Percentiles rank a stretch among this genome's conserved stretches.
These are phyloP conservation scores for Hanseniaspora uvarum DNA, from an alignment of 1,139 yeast species.

Conservation along the genomic window DNA sequence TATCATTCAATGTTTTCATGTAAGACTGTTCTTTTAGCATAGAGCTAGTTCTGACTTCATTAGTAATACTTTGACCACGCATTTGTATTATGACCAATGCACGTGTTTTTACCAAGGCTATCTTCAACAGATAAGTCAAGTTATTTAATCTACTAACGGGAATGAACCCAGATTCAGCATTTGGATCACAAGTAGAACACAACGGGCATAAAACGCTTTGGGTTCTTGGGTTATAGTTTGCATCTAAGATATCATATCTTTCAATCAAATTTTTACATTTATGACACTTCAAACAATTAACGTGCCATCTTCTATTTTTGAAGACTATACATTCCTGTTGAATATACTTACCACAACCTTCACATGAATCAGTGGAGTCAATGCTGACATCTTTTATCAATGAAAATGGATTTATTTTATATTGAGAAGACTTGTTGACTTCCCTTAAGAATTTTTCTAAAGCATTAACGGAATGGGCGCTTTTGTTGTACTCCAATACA, in stretches of 20 bases:
- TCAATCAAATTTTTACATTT: conserved; percentile 39
- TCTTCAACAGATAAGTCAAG: conserved; percentile 63
- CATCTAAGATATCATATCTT: conserved; percentile 35
- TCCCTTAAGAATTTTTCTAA: conserved; percentile 52
- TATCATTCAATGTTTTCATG: conserved; percentile 63
- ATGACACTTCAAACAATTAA: conserved; percentile 57
- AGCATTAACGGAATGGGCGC: conserved; percentile 49
- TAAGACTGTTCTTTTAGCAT: conserved; percentile 36
- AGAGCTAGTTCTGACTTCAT: conserved; percentile 9
- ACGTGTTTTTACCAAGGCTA: conserved; percentile 72
- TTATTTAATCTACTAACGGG: conserved; percentile 62
- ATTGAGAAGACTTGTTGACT: conserved; percentile 40
- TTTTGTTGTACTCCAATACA: conserved; percentile 58
- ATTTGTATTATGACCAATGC: conserved; percentile 49
- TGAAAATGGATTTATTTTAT: conserved; percentile 35
- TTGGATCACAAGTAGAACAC: conserved; percentile 45
- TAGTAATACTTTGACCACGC: conserved; percentile 19
- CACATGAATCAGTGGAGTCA: conserved; percentile 71
- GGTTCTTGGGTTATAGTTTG: conserved; percentile 36
- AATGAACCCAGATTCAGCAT: conserved; percentile 48
- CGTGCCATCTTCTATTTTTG: conserved; percentile 69
- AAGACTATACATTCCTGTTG: conserved; percentile 68
- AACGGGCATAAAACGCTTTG: conserved; percentile 45
- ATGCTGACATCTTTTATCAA: conserved; percentile 43
- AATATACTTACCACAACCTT: conserved; percentile 58